Evolutionary conservation across 495 filamentous ascomycete genomes (phyloP).

Genomic region (Hypoxylon lienhwacheense): DNA sequence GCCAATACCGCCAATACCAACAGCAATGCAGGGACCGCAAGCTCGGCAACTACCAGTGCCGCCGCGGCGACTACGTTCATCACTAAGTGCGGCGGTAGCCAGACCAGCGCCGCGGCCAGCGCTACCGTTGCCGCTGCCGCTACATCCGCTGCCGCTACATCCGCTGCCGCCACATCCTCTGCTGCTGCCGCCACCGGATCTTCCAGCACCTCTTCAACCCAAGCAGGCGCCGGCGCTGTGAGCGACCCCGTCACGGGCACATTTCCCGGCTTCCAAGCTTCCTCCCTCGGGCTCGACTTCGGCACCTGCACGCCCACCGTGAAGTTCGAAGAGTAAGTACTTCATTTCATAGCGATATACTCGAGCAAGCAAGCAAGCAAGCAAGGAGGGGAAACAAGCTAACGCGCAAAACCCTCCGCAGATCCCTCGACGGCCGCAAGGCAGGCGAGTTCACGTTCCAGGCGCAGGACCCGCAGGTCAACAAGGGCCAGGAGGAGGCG

Average conservation of each 20-base stretch:
- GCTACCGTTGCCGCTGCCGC: conserved; percentile 13
- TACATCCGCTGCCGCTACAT: conserved; percentile 12
- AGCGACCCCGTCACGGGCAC: conserved; percentile 40
- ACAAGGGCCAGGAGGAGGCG: conserved; percentile 56
- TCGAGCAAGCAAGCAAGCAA: no score
- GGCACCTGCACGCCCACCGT: conserved; percentile 59
- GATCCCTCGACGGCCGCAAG: conserved; percentile 52
- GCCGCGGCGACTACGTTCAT: conserved; percentile 22
- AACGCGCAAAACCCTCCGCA: no score
- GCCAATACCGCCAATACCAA: conserved; percentile 1
- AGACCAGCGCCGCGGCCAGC: no score
- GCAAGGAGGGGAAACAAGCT: no score
- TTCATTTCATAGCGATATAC: no score
- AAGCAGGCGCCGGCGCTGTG: conserved; percentile 47
- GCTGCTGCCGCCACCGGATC: no score
- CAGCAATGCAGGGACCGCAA: conserved; percentile 2
- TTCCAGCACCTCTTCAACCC: conserved; percentile 46
- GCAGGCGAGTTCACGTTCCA: conserved; percentile 59
- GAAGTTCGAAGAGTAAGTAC: conserved; percentile 50
- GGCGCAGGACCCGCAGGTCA: conserved; percentile 53
- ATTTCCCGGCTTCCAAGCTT: conserved; percentile 40
- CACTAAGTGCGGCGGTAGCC: conserved; percentile 5
- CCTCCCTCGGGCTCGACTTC: conserved; percentile 49
- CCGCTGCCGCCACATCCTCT: conserved; percentile 30
- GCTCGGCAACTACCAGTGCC: conserved; percentile 12